Evolutionary conservation across 208 protist genomes (phyloP).

Genomic region (Phytomonas serpens): DNA sequence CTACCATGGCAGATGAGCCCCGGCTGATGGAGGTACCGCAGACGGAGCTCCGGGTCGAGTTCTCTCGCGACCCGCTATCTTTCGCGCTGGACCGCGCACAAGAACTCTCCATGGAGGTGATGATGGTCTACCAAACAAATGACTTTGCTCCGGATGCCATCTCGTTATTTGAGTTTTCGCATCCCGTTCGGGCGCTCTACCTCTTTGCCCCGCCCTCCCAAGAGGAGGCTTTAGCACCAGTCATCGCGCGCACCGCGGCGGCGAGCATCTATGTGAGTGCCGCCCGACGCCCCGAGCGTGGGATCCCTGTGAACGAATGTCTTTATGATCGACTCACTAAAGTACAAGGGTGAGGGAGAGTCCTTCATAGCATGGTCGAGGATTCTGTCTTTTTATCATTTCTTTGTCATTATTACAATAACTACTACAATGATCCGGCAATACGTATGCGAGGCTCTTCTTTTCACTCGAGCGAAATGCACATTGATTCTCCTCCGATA

Average conservation of each 20-base stretch:
- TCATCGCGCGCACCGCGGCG: conserved; percentile 19
- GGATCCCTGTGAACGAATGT: conserved; percentile 52
- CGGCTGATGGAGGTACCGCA: conserved; percentile 24
- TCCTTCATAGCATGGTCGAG: not conserved
- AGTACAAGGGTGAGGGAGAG: conserved; percentile 16
- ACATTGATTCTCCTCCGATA: not conserved
- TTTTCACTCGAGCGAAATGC: not conserved
- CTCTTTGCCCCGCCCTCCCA: conserved; percentile 28
- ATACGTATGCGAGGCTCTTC: not conserved
- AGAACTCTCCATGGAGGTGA: not conserved
- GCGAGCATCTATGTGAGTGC: conserved; percentile 23
- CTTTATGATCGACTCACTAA: conserved; percentile 72
- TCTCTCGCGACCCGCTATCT: not conserved
- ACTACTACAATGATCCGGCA: not conserved
- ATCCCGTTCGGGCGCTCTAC: conserved; percentile 55
- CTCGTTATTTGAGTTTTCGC: conserved; percentile 33
- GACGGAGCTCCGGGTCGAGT: not conserved
- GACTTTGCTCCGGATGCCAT: conserved; percentile 20
- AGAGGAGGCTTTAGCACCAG: conserved; percentile 14
- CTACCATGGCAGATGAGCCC: conserved; percentile 15
- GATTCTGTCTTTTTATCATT: not conserved
- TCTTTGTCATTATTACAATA: not conserved
- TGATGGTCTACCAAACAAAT: not conserved
- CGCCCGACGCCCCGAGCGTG: conserved; percentile 7
- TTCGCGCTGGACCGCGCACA: not conserved